A percentile compares a stretch with the other conserved stretches of the same genome.
These are phyloP conservation scores for Incumbomyces lentus DNA, from an alignment of 2,329 filamentous ascomycete species.

Conservation along the genomic window DNA sequence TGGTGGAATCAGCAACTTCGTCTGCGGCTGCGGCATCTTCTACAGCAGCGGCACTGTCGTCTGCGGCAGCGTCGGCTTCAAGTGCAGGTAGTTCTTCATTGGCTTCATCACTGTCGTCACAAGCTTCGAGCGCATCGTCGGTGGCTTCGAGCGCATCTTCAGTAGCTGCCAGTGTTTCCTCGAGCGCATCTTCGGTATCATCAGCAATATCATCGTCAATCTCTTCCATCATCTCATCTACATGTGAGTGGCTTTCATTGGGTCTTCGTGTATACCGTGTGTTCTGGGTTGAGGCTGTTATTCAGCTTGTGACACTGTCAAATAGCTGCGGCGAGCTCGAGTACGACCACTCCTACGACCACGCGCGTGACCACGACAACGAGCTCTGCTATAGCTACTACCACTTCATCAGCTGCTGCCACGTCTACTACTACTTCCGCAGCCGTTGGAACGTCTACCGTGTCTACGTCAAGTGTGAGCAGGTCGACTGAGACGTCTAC, in stretches of 20 bases:
- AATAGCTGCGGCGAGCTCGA: slow-evolving; percentile 4
- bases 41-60: background rate
- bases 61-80: background rate
- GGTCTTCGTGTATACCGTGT: too few relatives aligned
- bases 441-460: background rate
- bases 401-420: slow-evolving; percentile 5
- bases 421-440: background rate
- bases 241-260: background rate
- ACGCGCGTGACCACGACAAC: slow-evolving; percentile 8
- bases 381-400: slow-evolving; percentile 5
- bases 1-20: background rate
- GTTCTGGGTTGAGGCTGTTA: background rate
- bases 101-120: slow-evolving; percentile 1
- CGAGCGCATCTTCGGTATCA: slow-evolving; percentile 22
- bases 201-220: background rate
- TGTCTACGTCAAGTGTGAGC: slow-evolving; percentile 1
- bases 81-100: background rate
- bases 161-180: background rate
- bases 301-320: slow-evolving; percentile 2
- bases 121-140: slow-evolving; percentile 1
- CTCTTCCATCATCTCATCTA: background rate
- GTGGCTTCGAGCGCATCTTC: slow-evolving; percentile 1
- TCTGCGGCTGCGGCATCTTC: background rate
- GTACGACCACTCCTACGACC: slow-evolving; percentile 4
- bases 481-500: slow-evolving; percentile 4